Percentiles rank a stretch among this genome's conserved stretches.
These are phyloP conservation scores for Sugiyamaella qingdaonensis DNA, from an alignment of 805 yeast species.

Conservation along the genomic window DNA sequence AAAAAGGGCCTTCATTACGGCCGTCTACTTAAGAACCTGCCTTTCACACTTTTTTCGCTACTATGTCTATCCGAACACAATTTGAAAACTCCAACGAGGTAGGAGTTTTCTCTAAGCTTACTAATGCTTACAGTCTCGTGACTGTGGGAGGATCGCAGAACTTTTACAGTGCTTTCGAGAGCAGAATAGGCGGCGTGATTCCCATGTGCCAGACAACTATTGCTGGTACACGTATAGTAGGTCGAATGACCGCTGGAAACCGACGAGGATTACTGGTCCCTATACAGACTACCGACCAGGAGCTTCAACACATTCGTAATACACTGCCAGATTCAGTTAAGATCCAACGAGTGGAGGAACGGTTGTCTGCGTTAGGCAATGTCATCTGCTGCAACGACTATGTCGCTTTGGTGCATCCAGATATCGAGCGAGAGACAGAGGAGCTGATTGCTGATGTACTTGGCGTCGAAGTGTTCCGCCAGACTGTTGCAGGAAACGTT, in stretches of 20 bases:
- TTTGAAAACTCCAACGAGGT: conserved; percentile 86
- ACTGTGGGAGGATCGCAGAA: conserved; percentile 94
- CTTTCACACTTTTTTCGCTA: not conserved
- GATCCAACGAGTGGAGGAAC: conserved; percentile 97
- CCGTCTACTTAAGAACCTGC: not conserved
- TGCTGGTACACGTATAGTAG: conserved; percentile 96
- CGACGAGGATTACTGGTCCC: conserved; percentile 97
- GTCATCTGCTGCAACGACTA: conserved; percentile 98
- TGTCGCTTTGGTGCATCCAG: conserved; percentile 98
- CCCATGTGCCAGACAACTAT: conserved; percentile 97
- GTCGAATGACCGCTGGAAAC: conserved; percentile 98
- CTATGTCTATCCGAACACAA: conserved; percentile 36
- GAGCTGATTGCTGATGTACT: conserved; percentile 96
- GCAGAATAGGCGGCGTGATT: conserved; percentile 91
- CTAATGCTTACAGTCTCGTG: conserved; percentile 93
- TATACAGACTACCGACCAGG: conserved; percentile 97
- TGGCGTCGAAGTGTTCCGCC: conserved; percentile 98
- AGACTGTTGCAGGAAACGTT: conserved; percentile 97
- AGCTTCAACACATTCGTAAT: conserved; percentile 94
- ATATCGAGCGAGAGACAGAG: conserved; percentile 98
- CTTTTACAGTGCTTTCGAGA: conserved; percentile 84
- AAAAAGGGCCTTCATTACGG: not conserved
- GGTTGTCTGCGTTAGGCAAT: conserved; percentile 93
- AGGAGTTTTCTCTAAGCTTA: conserved; percentile 91
- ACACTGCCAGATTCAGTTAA: conserved; percentile 91